These are phyloP conservation scores for Daldinia childiae DNA, from an alignment of 495 filamentous ascomycete genomes.

Conservation along the genomic window DNA sequence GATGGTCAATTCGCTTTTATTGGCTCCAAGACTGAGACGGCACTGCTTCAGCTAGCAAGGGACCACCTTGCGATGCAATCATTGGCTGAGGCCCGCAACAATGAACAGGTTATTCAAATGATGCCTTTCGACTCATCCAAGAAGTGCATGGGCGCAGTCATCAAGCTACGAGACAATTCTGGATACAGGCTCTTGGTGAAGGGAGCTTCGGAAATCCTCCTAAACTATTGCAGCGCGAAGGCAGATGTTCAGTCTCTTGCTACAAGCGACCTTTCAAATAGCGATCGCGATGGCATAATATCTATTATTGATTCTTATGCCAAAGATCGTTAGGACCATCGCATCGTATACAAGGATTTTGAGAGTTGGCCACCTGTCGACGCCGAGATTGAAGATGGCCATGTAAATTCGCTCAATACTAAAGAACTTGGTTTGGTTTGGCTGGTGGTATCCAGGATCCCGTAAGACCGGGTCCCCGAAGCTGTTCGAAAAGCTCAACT, in stretches of 20 bases:
- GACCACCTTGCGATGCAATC: constrained; percentile 71
- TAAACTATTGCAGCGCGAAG: constrained; percentile 64
- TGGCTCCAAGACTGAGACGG: constrained; percentile 81
- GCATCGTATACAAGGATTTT: constrained; percentile 78
- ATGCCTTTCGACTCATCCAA: constrained; percentile 74
- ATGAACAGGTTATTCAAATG: constrained; percentile 66
- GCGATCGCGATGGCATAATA: constrained; percentile 54
- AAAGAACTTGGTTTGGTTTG: constrained; percentile 70
- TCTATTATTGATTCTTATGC: constrained; percentile 70
- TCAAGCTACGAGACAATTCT: constrained; percentile 54
- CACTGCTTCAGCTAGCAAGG: constrained; percentile 70
- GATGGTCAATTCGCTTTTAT: constrained; percentile 68
- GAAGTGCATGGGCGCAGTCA: constrained; percentile 79
- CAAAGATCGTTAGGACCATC: constrained; percentile 75
- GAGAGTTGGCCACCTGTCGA: constrained; percentile 75
- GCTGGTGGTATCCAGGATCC: constrained; percentile 83
- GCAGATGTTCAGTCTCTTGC: constrained; percentile 39
- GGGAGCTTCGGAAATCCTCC: constrained; percentile 76
- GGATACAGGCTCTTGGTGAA: constrained; percentile 74
- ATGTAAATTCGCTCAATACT: constrained; percentile 74
- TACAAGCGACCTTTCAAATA: constrained; percentile 45
- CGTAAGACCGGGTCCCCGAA: constrained; percentile 75
- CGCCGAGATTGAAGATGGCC: constrained; percentile 65
- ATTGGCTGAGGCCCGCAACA: constrained; percentile 65
- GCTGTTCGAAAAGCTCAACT: constrained; percentile 78